Percentiles rank a stretch among this genome's conserved stretches.
phyloP scores from a whole-genome alignment of 495 filamentous ascomycete species.

The Xylaria telfairii region DNA sequence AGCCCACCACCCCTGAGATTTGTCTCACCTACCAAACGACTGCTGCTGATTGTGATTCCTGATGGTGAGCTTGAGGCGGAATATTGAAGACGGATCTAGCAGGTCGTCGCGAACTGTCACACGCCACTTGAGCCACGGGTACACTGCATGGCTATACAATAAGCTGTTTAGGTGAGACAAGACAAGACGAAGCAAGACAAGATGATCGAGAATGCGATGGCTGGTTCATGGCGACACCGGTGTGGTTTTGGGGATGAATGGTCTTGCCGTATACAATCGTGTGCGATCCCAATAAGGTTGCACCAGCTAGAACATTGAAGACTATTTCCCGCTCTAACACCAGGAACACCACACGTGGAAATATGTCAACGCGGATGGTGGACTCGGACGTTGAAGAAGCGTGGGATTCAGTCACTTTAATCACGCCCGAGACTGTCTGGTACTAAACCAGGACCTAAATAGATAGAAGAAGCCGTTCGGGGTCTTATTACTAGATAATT shows the following conservation, averaged over 20 bases:
- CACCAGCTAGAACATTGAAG: not conserved
- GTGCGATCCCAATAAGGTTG: not conserved
- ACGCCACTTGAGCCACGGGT: not conserved
- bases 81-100: not conserved
- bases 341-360: no score
- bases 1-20: no score
- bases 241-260: no score
- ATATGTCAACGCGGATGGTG: no score
- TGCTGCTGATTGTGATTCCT: not conserved
- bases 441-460: no score
- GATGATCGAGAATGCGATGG: not conserved
- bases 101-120: not conserved
- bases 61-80: not conserved
- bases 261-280: not conserved
- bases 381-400: no score
- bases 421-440: not conserved
- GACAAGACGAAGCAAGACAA: not conserved
- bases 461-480: no score
- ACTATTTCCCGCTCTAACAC: not conserved
- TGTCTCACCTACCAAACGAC: no score
- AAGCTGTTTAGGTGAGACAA: no score
- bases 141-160: no score
- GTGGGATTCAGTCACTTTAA: not conserved
- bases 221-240: no score
- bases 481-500: no score